Evolutionary conservation across 139 green algal species (phyloP), one percentile per base, ranked within the genome.

Genomic region (Nannochloris sp.): DNA sequence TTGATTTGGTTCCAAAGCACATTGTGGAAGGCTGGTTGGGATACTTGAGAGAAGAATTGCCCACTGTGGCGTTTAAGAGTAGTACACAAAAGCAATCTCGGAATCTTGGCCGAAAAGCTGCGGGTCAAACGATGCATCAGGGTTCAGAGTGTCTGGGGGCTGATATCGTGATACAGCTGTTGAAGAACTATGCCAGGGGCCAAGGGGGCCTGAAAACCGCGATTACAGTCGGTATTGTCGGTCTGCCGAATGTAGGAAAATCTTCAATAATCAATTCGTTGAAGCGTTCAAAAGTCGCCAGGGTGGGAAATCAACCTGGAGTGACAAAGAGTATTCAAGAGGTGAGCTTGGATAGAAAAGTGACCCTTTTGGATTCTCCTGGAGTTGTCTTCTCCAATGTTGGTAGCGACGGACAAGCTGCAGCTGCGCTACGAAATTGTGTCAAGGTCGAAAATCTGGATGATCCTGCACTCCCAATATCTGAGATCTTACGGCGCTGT

Each of bases 181-280:
- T 99, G 7, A 99, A 99, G 69, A 98, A 98, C 71, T 98, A 98
- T 65, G 81, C 89, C 1, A 79, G 69, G 25, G 44, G 91, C 48
- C 86, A 82, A 24, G n/a, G 48, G 7, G 59, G 79, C 48, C 71
- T 95, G 27, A 98, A 98, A 78, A 93, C 85, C 21, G 69, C 85
- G 23, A 94, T 99, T 73, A 97, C 93, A 0, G 93, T 99, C 14
- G 93, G 93, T 11, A 81, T 98, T 29, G 86, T 98, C 44, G 93
- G 93, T 5, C 81, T 99, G 61, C 93, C 93, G 21, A 99, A 99
- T 68, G 93, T 99, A 36, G 93, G 93, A 70, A 99, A 99, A 80
- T 88, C 70, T 9, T 93, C 81, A 2, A 68, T 99, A 29, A 97
- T 99, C 79, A 99, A 99, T 85, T 90, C 79, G 25, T 75, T 99